Conservation (phyloP, 2,329 filamentous ascomycete genomes). For the Pyrenochaeta sp. region DNA sequence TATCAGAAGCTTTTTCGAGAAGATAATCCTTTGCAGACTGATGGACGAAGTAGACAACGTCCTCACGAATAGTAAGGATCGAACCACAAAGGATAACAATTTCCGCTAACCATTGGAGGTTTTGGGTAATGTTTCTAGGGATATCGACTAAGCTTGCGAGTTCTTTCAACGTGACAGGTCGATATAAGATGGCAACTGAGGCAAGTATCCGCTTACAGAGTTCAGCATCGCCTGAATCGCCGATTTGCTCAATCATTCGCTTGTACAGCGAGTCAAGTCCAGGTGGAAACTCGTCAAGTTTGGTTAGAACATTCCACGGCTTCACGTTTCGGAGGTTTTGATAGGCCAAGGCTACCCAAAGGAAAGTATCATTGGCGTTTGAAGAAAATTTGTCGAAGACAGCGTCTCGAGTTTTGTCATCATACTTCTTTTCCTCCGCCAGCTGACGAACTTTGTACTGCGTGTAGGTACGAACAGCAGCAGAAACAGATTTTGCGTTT, state of each 20-base stretch:
- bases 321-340: slow-evolving; percentile 38
- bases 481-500: slow-evolving; percentile 44
- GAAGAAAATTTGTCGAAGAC: slow-evolving; percentile 27
- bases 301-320: slow-evolving; percentile 18
- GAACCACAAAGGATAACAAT: slow-evolving; percentile 52
- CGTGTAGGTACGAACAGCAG: slow-evolving; percentile 52
- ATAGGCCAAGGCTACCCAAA: slow-evolving; percentile 37
- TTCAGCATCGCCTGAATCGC: slow-evolving; percentile 32
- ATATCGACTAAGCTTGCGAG: slow-evolving; percentile 34
- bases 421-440: slow-evolving; percentile 28
- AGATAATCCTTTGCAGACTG: slow-evolving; percentile 58
- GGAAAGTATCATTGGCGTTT: slow-evolving; percentile 54
- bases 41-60: slow-evolving; percentile 47
- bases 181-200: slow-evolving; percentile 39
- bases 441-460: slow-evolving; percentile 44
- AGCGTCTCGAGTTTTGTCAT: slow-evolving; percentile 49
- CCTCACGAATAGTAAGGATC: slow-evolving; percentile 20
- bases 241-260: slow-evolving; percentile 52
- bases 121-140: slow-evolving; percentile 12
- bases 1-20: slow-evolving; percentile 14
- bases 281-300: slow-evolving; percentile 42
- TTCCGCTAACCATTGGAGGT: slow-evolving; percentile 2
- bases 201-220: slow-evolving; percentile 51
- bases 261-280: slow-evolving; percentile 52
- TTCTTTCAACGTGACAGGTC: slow-evolving; percentile 51